These are phyloP conservation scores for Crithidia thermophila DNA, from an alignment of 208 protist genomes.

Conservation along the genomic window DNA sequence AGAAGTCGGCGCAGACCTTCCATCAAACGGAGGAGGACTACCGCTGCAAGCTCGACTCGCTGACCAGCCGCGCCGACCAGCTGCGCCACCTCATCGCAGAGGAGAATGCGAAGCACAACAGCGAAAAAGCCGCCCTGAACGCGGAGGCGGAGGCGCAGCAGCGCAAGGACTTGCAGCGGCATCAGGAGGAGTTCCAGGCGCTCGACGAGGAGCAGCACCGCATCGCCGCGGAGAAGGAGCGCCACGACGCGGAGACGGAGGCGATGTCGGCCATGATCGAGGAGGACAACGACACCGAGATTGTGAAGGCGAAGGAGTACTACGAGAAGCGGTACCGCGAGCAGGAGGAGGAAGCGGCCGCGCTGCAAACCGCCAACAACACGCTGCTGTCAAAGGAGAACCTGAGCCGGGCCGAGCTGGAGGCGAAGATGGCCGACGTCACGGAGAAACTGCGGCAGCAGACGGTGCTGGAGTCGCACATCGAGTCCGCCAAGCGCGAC, in stretches of 20 bases:
- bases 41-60: conserved; percentile 89
- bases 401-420: conserved; percentile 91
- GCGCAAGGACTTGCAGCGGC: conserved; percentile 49
- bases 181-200: conserved; percentile 45
- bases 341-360: conserved; percentile 86
- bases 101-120: conserved; percentile 59
- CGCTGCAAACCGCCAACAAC: conserved; percentile 91
- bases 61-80: conserved; percentile 77
- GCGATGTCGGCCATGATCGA: conserved; percentile 92
- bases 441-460: conserved; percentile 88
- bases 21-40: conserved; percentile 90
- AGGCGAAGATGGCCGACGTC: conserved; percentile 86
- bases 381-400: conserved; percentile 90
- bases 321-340: conserved; percentile 93
- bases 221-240: conserved; percentile 65
- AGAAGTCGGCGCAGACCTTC: conserved; percentile 60
- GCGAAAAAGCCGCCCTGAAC: conserved; percentile 52
- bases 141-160: conserved; percentile 42
- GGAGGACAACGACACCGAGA: conserved; percentile 95
- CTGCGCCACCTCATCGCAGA: conserved; percentile 79
- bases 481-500: conserved; percentile 94
- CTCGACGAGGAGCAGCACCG: conserved; percentile 71
- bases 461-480: conserved; percentile 89
- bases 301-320: conserved; percentile 92
- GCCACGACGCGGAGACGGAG: conserved; percentile 81